Percentiles rank a stretch among this genome's conserved stretches.
phyloP scores from a whole-genome alignment of 306 rosid species.

The Comarum palustre region DNA sequence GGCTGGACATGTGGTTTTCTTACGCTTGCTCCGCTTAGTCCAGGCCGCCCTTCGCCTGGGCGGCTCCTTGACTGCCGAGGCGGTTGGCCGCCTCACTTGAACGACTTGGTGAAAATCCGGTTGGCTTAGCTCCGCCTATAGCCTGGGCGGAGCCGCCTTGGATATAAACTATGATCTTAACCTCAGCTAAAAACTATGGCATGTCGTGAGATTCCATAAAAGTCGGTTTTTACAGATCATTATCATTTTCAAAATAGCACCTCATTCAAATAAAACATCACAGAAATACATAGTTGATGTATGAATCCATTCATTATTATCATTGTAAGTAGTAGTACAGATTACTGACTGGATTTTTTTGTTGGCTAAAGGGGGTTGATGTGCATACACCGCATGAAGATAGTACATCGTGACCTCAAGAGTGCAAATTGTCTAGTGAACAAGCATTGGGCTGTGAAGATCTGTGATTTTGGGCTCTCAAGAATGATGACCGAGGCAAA shows the following conservation, averaged over 20 bases:
- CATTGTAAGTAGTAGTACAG: background rate
- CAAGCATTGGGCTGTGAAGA: conserved; percentile 89
- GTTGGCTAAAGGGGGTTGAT: conserved; percentile 78
- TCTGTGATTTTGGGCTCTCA: conserved; percentile 98
- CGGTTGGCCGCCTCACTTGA: no score
- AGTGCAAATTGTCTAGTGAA: conserved; percentile 97
- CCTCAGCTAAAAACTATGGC: background rate
- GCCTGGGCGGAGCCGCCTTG: no score
- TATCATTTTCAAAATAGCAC: background rate
- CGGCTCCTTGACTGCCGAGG: no score
- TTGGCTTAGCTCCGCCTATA: no score
- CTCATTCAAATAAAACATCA: background rate
- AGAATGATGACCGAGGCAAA: conserved; percentile 63
- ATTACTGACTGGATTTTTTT: conserved; percentile 28
- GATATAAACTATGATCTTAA: background rate
- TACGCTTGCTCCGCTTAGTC: no score
- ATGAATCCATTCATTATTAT: background rate
- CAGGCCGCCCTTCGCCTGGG: no score
- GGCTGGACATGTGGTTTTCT: no score
- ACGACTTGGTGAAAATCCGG: no score
- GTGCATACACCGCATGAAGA: conserved; percentile 97
- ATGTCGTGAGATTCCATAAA: background rate
- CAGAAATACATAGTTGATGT: background rate
- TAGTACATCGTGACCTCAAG: conserved; percentile 89
- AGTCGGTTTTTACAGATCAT: background rate